Evolutionary conservation across 2,329 filamentous ascomycete genomes (phyloP), one percentile per base, ranked within the genome.

Genomic region (Diplocarpon mali): DNA sequence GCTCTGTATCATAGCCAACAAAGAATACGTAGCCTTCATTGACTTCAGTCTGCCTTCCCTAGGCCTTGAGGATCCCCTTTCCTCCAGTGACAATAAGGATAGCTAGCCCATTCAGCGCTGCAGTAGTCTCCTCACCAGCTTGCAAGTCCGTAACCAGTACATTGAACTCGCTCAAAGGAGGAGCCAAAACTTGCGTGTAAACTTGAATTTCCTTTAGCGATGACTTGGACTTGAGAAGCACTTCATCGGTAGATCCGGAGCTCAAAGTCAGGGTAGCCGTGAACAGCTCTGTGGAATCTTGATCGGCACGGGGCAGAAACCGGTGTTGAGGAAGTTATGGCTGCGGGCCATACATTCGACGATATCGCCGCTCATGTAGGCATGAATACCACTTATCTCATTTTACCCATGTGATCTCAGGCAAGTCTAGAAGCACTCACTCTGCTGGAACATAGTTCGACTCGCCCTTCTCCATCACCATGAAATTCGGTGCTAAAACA

Each of bases 261-360:
- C 68, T 67, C 65, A 85, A 87, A 0, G 74, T 82, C 14, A 88
- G 59, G 1, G 73, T 70, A 3, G 72, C 66, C 16, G 68, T 69
- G 62, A 88, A 87, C 24, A 79, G 60, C 14, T 84, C 78, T 17
- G 79, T 67, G 35, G 69, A 76, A 56, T 84, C 73, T 11, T 80
- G 70, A 38, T 84, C 76, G 0, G 76, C 73, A 1, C 69, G 68
- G 0, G 81, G 53, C 81, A 87, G 67, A 89, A 85, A 0, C 83
- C 83, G 0, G 75, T 77, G 61, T 84, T 85, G 40, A 88, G 68
- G 2, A 88, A 82, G 53, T 96, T 96, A 72, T 96, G 90, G n/a
- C 85, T 93, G 6, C 86, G 83, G 0, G 90, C 90, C 90, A 96
- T 96, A 72, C 90, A 96, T 67, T 96, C 90, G 62, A 96, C 86